Evolutionary conservation across 306 rosid species (phyloP), one percentile per base, ranked within the genome.

Genomic region (Cicer bijugum): DNA sequence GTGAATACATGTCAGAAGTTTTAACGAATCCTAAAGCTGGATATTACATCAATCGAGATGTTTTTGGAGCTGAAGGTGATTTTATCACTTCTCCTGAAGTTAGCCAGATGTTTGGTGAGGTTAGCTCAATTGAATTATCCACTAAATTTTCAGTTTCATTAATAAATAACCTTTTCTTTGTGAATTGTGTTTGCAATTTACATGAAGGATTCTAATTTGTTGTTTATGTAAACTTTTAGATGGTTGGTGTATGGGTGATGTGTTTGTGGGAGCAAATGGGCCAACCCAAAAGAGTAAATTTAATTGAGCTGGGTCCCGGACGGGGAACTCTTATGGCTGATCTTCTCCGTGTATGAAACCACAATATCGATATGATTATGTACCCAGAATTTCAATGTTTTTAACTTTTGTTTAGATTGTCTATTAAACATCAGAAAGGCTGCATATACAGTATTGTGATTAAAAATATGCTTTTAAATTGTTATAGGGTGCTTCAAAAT

Each of bases 251-350:
- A 15, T 94, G 99, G 99, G 96, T 88, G 74, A 86, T 94, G 95
- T 91, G 93, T 81, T 69, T 94, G 6, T 94, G 99, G 99, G 93
- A 94, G 93, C 99, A 94, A 90, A 89, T 94, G 99, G 99, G 95
- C 17, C 96, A 82, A 69, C 99, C 97, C 0, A 72, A 59, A 17
- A 83, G 75, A 48, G 83, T 94, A 56, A 91, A 89, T 85, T 71
- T 94, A 11, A 78, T 94, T 6, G 96, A 94, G 89, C 85, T 94
- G 19, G 99, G 99, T 5, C 97, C 99, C 0, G 99, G 99, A 46
- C 86, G 99, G 74, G 99, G 99, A 80, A 91, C 97, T 52, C 97
- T 94, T 9, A 90, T 91, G 95, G 96, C 84, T 0, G 99, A 94
- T 75, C 93, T 94, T 77, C 96, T 94, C 74, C 90, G 86, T 2